A percentile compares a stretch with the other conserved stretches of the same genome.
Conservation (phyloP, 495 filamentous ascomycete genomes). For the Hyphodiscus hymeniophilus region DNA sequence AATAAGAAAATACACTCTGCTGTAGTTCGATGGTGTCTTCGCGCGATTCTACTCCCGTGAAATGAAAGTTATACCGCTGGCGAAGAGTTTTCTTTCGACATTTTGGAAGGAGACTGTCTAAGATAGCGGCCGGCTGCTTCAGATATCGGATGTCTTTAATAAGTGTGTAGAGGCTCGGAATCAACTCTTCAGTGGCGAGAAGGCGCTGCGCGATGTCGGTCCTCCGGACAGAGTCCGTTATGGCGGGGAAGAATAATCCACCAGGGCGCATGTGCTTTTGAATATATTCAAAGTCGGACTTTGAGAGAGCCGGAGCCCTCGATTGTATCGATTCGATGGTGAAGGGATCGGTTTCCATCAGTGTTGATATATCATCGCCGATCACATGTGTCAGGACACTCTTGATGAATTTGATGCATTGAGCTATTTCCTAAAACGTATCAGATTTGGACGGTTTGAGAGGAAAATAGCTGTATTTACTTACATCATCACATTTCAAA, state of each 20-base stretch:
- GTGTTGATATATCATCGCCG: conserved; percentile 1
- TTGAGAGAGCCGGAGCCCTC: conserved; percentile 11
- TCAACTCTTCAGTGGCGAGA: conserved; percentile 3
- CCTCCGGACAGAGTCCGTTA: conserved; percentile 1
- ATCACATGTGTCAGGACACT: conserved; percentile 1
- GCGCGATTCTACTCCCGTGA: background rate
- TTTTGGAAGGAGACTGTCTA: conserved; percentile 3
- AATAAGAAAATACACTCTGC: conserved; percentile 3
- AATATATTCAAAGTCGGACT: conserved; percentile 9
- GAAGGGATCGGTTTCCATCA: conserved; percentile 5
- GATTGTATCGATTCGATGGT: conserved; percentile 14
- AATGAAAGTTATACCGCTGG: background rate
- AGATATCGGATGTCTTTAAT: conserved; percentile 13
- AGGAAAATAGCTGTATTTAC: background rate
- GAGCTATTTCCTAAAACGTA: conserved; percentile 4
- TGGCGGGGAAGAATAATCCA: conserved; percentile 8
- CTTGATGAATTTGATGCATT: conserved; percentile 5
- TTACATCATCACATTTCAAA: conserved; percentile 11
- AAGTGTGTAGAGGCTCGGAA: conserved; percentile 10
- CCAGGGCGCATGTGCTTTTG: conserved; percentile 1
- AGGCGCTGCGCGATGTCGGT: background rate
- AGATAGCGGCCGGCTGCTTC: conserved; percentile 6
- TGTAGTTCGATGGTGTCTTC: background rate
- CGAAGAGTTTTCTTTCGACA: conserved; percentile 6
- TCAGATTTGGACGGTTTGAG: background rate